phyloP scores from a whole-genome alignment of 768 basidiomycete genomes.

The Leccinellum albellum region DNA sequence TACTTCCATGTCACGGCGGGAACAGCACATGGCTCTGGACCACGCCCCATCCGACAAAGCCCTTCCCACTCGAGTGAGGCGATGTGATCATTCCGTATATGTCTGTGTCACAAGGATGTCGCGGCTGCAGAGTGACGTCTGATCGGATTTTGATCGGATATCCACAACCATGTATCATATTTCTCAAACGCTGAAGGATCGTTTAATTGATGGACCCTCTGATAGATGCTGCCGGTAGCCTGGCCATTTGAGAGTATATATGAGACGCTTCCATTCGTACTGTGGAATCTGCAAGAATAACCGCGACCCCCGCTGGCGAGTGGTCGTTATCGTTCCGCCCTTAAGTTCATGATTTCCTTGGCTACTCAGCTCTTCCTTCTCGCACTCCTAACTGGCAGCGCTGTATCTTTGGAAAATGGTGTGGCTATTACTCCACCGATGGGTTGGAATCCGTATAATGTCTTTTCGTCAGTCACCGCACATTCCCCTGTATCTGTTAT shows the following conservation, averaged over 20 bases:
- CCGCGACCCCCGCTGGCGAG: background rate
- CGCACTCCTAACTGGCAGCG: background rate
- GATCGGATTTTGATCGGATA: background rate
- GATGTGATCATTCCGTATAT: background rate
- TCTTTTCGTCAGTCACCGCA: constrained; percentile 1
- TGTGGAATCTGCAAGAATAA: background rate
- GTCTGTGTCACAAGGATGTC: background rate
- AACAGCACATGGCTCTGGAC: too few relatives aligned
- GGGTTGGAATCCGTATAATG: constrained; percentile 19
- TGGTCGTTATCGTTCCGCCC: background rate
- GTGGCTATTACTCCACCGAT: constrained; percentile 10
- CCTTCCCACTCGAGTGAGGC: background rate
- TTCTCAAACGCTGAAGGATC: background rate
- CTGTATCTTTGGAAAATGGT: constrained; percentile 6
- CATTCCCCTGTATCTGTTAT: background rate
- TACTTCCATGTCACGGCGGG: too few relatives aligned
- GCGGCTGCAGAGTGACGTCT: background rate
- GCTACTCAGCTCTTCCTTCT: background rate
- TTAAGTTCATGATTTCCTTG: background rate
- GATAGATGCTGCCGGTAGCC: background rate
- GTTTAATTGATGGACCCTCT: background rate
- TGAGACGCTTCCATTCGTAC: background rate
- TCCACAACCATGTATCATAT: background rate
- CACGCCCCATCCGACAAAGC: background rate
- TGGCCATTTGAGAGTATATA: background rate